Evolutionary conservation across 139 green algal genomes (phyloP).

Genomic region (Eudorina sp.): DNA sequence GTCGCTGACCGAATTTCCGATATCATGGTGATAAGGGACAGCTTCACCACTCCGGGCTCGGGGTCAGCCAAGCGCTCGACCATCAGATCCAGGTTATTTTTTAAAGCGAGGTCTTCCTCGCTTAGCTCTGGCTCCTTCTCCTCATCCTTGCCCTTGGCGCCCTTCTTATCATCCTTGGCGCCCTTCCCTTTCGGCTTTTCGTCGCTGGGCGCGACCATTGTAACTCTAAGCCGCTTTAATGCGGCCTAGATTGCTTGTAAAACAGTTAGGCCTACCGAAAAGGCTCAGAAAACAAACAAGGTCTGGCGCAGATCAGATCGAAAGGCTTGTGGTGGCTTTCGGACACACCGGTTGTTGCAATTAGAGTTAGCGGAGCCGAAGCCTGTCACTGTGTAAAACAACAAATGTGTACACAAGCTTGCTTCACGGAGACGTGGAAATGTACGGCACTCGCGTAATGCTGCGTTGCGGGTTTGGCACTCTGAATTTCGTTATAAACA

Average conservation of each 20-base stretch:
- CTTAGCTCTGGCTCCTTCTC: constrained; percentile 81
- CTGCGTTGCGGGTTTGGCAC: too few species aligned
- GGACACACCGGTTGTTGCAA: too few species aligned
- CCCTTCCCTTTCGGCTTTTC: constrained; percentile 21
- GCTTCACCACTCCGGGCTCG: constrained; percentile 70
- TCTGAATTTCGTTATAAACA: too few species aligned
- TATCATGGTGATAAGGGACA: constrained; percentile 81
- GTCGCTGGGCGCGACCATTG: constrained; percentile 30
- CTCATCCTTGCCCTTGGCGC: constrained; percentile 58
- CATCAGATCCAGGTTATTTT: constrained; percentile 93
- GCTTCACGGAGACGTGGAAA: too few species aligned
- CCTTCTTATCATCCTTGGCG: constrained; percentile 47
- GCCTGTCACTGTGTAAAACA: too few species aligned
- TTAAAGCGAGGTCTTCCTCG: constrained; percentile 94
- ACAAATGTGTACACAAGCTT: too few species aligned
- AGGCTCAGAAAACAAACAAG: too few species aligned
- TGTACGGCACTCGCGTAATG: too few species aligned
- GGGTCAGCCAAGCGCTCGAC: constrained; percentile 81
- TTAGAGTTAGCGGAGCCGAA: too few species aligned
- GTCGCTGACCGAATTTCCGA: constrained; percentile 89
- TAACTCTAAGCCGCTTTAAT: not conserved
- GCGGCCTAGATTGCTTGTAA: constrained; percentile 10
- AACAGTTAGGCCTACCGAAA: too few species aligned
- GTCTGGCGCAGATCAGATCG: too few species aligned
- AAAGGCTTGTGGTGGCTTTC: too few species aligned